Percentiles rank a stretch among this genome's conserved stretches.
These are phyloP conservation scores for Aspergillus hancockii DNA, from an alignment of 495 filamentous ascomycete genomes.

Conservation along the genomic window DNA sequence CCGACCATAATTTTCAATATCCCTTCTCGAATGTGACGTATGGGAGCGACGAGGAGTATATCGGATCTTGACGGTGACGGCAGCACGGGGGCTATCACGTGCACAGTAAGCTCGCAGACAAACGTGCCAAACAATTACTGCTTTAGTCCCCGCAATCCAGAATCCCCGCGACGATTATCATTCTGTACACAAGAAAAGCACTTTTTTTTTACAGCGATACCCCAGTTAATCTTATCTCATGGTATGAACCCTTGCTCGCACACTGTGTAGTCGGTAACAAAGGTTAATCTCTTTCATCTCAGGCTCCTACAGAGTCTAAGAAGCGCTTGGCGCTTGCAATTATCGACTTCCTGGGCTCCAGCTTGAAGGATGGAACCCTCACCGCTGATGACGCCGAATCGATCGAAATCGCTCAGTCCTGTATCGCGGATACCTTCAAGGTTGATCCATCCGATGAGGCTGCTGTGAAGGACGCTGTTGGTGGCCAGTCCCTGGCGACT, in stretches of 20 bases:
- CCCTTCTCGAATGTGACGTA: conserved; percentile 2
- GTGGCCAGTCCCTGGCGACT: conserved; percentile 77
- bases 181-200: neutral
- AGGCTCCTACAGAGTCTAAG: conserved; percentile 70
- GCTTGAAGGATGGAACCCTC: conserved; percentile 85
- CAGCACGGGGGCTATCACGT: conserved; percentile 16
- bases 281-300: conserved; percentile 3
- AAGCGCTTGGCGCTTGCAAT: conserved; percentile 97
- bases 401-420: conserved; percentile 88
- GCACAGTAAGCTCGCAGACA: conserved; percentile 16
- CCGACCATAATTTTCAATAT: conserved; percentile 22
- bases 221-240: neutral
- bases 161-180: conserved; percentile 11
- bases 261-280: neutral
- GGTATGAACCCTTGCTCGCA: neutral
- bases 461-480: conserved; percentile 74
- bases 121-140: conserved; percentile 15
- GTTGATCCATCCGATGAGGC: conserved; percentile 79
- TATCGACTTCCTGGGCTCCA: conserved; percentile 88
- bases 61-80: neutral
- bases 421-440: conserved; percentile 92
- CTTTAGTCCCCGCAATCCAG: conserved; percentile 16
- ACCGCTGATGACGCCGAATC: conserved; percentile 83
- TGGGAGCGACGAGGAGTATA: neutral
- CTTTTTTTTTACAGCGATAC: conserved; percentile 6